A percentile compares a stretch with the other conserved stretches of the same genome.
Evolutionary conservation across 176 grass and related monocot species (phyloP).

Genomic region (Eleusine indica): DNA sequence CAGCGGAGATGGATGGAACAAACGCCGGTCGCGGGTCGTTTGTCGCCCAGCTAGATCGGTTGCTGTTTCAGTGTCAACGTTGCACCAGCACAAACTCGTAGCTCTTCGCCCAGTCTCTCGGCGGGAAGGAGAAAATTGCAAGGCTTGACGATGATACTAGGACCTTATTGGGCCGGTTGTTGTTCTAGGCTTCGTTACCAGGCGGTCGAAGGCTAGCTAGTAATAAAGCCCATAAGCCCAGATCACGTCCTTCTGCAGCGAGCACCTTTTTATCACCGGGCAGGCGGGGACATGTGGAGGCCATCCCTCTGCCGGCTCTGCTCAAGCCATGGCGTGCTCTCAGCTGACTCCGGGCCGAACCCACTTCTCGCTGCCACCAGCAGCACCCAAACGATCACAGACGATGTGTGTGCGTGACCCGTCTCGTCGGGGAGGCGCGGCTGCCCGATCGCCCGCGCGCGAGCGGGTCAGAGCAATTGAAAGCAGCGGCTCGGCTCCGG

Average conservation of each 20-base stretch:
- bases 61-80: neutral
- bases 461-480: neutral
- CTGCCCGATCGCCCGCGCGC: neutral
- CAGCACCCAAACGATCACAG: neutral
- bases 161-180: neutral
- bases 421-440: neutral
- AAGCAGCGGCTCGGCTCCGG: neutral
- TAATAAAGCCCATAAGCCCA: neutral
- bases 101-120: neutral
- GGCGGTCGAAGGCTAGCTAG: neutral
- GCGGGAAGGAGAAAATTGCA: neutral
- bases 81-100: neutral
- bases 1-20: neutral
- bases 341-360: neutral
- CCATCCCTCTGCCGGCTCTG: neutral
- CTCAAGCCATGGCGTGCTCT: conserved; percentile 1
- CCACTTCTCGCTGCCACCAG: neutral
- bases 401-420: neutral
- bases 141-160: neutral
- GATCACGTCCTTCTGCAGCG: neutral
- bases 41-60: neutral
- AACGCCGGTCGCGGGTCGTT: neutral
- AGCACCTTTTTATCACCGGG: neutral
- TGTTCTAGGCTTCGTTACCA: neutral
- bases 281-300: neutral